These are phyloP conservation scores for Neurospora sp. DNA, from an alignment of 495 filamentous ascomycete species.

Conservation along the genomic window DNA sequence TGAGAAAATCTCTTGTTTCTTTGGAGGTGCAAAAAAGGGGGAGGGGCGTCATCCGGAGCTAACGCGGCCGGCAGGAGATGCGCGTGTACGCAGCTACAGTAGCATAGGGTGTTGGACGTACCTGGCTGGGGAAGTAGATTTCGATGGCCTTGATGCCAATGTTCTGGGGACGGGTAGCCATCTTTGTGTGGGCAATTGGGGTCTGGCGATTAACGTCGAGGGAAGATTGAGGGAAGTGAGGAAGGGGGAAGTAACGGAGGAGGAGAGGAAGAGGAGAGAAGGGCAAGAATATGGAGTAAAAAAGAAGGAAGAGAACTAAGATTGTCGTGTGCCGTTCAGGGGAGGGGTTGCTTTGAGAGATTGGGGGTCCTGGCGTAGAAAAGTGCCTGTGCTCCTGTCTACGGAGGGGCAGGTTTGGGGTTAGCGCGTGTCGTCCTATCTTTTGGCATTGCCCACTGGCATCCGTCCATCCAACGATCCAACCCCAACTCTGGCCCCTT, in stretches of 20 bases:
- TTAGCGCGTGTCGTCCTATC: not conserved
- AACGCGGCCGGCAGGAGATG: not conserved
- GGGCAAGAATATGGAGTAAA: not conserved
- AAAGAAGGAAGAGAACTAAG: not conserved
- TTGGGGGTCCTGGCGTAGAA: not conserved
- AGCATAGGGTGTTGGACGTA: slow-evolving; percentile 31
- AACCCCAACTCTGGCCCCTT: not conserved
- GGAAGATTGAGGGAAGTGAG: not conserved
- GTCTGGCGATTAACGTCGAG: not conserved
- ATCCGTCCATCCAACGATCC: not conserved
- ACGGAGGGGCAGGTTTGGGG: not conserved
- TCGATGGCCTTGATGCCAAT: slow-evolving; percentile 99
- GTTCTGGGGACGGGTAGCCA: slow-evolving; percentile 86
- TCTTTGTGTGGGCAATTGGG: slow-evolving; percentile 36
- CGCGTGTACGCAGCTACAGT: not conserved
- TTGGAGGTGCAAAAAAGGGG: not conserved
- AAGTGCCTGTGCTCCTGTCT: not conserved
- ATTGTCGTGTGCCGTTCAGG: not conserved
- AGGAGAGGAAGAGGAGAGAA: not conserved
- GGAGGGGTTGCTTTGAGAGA: not conserved
- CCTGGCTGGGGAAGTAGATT: slow-evolving; percentile 95
- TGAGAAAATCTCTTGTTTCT: not conserved
- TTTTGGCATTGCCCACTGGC: not conserved
- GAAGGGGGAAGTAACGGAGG: slow-evolving; percentile 5
- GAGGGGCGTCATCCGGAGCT: not conserved